These are phyloP conservation scores for Dictyostelium purpureum DNA, from an alignment of 78 protist genomes.

Conservation along the genomic window DNA sequence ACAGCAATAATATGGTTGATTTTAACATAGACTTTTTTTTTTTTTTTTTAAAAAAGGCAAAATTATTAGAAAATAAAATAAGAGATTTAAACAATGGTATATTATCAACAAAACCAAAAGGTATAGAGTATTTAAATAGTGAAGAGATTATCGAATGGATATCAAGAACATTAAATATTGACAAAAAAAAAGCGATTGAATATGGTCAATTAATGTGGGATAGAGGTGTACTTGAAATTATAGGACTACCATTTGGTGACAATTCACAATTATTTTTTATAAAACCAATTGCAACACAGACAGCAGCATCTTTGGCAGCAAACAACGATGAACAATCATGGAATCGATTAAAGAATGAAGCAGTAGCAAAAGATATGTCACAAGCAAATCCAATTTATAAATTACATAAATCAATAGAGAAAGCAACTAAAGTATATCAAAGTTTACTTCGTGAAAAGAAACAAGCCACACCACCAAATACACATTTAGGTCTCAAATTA, in stretches of 20 bases:
- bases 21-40: not conserved
- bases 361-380: slow-evolving; percentile 37
- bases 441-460: slow-evolving; percentile 51
- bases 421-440: slow-evolving; percentile 71
- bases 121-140: slow-evolving; percentile 45
- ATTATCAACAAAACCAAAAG: slow-evolving; percentile 34
- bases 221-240: slow-evolving; percentile 62
- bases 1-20: not conserved
- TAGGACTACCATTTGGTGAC: slow-evolving; percentile 42
- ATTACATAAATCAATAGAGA: slow-evolving; percentile 64
- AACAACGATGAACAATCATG: slow-evolving; percentile 20
- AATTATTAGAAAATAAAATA: slow-evolving; percentile 24
- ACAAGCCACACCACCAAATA: slow-evolving; percentile 39
- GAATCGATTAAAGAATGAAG: slow-evolving; percentile 19
- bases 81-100: slow-evolving; percentile 56
- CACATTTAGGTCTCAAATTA: slow-evolving; percentile 35
- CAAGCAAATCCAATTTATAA: slow-evolving; percentile 68
- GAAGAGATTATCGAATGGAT: slow-evolving; percentile 54
- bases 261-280: slow-evolving; percentile 34
- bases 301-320: not conserved
- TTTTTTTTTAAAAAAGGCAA: slow-evolving; percentile 15
- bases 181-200: slow-evolving; percentile 33
- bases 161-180: not conserved
- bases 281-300: not conserved
- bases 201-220: slow-evolving; percentile 70